phyloP scores from a whole-genome alignment of 495 filamentous ascomycete species.

The Aspergillus nanangensis region DNA sequence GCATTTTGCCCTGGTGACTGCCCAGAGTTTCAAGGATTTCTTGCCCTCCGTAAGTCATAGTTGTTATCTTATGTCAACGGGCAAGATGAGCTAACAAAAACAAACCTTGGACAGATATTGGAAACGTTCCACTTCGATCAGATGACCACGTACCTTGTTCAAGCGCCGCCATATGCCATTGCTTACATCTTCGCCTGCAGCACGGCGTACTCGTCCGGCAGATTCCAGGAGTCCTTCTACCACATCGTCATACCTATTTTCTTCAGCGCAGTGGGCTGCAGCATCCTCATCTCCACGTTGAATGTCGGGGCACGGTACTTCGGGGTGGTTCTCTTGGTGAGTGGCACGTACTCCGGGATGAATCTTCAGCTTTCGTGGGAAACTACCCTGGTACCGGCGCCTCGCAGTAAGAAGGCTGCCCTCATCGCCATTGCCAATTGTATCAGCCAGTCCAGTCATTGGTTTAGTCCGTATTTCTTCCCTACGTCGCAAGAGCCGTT shows the following conservation, averaged over 20 bases:
- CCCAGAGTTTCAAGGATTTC: background rate
- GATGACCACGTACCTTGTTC: conserved; percentile 4
- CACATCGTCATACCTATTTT: conserved; percentile 1
- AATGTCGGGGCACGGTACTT: conserved; percentile 2
- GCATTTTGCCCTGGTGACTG: background rate
- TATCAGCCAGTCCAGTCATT: conserved; percentile 3
- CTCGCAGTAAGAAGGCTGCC: background rate
- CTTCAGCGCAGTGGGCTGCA: background rate
- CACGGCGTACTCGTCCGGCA: background rate
- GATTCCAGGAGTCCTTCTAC: background rate
- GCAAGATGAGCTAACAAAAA: background rate
- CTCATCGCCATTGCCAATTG: conserved; percentile 3
- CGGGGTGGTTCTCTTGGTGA: background rate
- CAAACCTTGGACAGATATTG: background rate
- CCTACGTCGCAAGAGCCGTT: background rate
- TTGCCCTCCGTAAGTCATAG: background rate
- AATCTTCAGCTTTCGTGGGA: conserved; percentile 4
- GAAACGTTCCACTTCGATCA: conserved; percentile 3
- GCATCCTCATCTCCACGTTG: background rate
- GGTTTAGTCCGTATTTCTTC: conserved; percentile 5
- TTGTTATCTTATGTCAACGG: too few species aligned
- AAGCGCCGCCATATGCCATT: conserved; percentile 5
- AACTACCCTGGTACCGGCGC: background rate
- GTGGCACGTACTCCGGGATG: background rate
- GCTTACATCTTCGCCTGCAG: background rate